Percentiles rank a stretch among this genome's conserved stretches.
phyloP scores from a whole-genome alignment of 768 basidiomycete species.

The Termitomyces titanicus region DNA sequence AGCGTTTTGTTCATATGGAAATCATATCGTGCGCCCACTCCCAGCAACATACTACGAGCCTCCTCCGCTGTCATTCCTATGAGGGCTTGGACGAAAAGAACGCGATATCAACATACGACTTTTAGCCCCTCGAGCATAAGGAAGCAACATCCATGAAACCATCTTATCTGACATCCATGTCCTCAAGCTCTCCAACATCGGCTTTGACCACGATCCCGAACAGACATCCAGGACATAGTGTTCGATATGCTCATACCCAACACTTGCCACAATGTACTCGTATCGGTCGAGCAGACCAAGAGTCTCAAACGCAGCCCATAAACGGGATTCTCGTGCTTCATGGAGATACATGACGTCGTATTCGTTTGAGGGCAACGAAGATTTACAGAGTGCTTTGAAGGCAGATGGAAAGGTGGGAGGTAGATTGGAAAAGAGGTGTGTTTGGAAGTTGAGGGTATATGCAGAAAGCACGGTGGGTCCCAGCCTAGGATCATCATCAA shows the following conservation, averaged over 20 bases:
- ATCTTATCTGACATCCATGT: constrained; percentile 79
- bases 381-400: constrained; percentile 63
- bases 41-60: constrained; percentile 66
- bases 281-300: constrained; percentile 81
- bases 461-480: constrained; percentile 42
- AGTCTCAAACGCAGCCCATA: constrained; percentile 63
- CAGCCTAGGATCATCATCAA: constrained; percentile 40
- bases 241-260: constrained; percentile 87
- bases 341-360: constrained; percentile 17
- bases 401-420: constrained; percentile 65
- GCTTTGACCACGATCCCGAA: constrained; percentile 63
- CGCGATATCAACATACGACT: constrained; percentile 38
- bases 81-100: neutral
- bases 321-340: constrained; percentile 18
- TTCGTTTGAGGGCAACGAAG: constrained; percentile 44
- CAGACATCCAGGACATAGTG: constrained; percentile 63
- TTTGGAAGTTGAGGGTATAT: constrained; percentile 70
- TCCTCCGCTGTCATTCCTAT: constrained; percentile 53
- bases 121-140: constrained; percentile 67
- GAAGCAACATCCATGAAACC: constrained; percentile 81
- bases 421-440: constrained; percentile 67
- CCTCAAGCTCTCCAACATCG: constrained; percentile 57
- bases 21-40: constrained; percentile 81
- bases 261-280: constrained; percentile 77
- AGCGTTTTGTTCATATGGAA: constrained; percentile 91